Evolutionary conservation across 2,329 filamentous ascomycete genomes (phyloP).

Genomic region (Xylariaceae sp.): DNA sequence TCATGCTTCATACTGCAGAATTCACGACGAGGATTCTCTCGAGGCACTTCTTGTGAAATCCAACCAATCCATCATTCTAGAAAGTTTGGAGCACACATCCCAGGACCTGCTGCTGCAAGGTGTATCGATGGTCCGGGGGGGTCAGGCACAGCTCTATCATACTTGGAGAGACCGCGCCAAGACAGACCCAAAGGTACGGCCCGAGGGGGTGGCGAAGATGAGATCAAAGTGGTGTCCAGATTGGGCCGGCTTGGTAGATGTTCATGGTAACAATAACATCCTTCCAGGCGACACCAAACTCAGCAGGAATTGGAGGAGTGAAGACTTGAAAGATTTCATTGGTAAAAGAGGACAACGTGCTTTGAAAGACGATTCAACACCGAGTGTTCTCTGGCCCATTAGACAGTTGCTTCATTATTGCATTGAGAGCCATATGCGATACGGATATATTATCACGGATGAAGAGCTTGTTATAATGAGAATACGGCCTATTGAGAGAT

Average conservation of each 20-base stretch:
- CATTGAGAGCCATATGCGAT: conserved; percentile 1
- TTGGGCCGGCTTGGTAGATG: neutral
- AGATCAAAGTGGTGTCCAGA: neutral
- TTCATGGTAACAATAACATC: conserved; percentile 1
- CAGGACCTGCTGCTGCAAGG: too few species aligned
- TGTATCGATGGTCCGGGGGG: too few species aligned
- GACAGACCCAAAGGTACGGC: too few species aligned
- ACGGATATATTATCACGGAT: conserved; percentile 1
- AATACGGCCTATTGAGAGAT: conserved; percentile 1
- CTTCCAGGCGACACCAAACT: neutral
- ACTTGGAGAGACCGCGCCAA: too few species aligned
- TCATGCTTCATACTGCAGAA: too few species aligned
- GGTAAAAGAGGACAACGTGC: neutral
- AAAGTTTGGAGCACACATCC: too few species aligned
- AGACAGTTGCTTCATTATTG: conserved; percentile 2
- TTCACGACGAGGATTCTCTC: too few species aligned
- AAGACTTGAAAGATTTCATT: neutral
- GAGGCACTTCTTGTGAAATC: too few species aligned
- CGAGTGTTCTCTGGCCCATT: neutral
- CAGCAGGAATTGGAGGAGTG: conserved; percentile 2
- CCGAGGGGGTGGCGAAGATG: too few species aligned
- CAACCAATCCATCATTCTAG: too few species aligned
- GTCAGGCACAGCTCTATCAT: too few species aligned
- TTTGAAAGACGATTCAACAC: too few species aligned
- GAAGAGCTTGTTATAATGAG: conserved; percentile 1